phyloP scores from a whole-genome alignment of 75 land plant genomes.

The Cunninghamia lanceolata region DNA sequence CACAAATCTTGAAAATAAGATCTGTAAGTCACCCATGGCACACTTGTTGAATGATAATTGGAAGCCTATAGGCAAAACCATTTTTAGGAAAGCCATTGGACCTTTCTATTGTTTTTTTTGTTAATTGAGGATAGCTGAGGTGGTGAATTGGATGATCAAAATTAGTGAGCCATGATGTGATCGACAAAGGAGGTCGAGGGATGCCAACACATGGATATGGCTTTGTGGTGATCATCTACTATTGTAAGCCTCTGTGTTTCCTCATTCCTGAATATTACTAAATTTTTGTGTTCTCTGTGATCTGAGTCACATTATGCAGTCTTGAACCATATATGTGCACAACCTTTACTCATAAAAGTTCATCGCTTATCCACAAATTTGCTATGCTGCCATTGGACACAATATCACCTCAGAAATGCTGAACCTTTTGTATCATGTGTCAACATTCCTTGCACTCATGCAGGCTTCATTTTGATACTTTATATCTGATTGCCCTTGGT shows the following conservation, averaged over 20 bases:
- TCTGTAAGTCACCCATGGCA: no score
- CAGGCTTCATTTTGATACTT: not conserved
- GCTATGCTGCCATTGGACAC: not conserved
- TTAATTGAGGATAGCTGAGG: not conserved
- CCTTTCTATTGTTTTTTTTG: no score
- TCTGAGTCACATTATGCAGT: not conserved
- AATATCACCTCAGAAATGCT: not conserved
- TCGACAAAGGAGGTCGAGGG: not conserved
- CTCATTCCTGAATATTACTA: no score
- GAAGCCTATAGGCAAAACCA: not conserved
- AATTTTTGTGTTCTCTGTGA: not conserved
- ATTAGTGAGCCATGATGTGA: not conserved
- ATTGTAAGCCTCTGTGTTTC: not conserved
- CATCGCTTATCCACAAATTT: not conserved
- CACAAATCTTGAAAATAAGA: no score
- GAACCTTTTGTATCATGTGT: not conserved
- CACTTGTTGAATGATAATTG: not conserved
- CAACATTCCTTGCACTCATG: not conserved
- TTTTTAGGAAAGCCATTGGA: not conserved
- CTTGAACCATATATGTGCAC: not conserved
- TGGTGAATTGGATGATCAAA: not conserved
- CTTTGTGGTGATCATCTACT: not conserved
- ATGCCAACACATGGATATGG: not conserved
- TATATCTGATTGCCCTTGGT: no score
- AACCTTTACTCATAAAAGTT: not conserved